Base-by-base conservation (phyloP, 768 basidiomycete genomes). In the Mycena capillaripes region DNA sequence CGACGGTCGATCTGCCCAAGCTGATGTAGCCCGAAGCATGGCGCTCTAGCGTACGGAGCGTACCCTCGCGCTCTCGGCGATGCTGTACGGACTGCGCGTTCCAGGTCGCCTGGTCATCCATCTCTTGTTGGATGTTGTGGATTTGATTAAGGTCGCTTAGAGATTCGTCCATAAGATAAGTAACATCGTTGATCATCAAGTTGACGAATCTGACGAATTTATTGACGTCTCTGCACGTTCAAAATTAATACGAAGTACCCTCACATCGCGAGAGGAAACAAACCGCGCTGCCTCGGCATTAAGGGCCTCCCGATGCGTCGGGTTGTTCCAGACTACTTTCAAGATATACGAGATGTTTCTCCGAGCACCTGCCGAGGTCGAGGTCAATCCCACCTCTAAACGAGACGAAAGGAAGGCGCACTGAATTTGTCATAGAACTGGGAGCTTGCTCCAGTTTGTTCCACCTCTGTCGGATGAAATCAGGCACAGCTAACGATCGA, bases 401-500 rank as follows among this genome's bases (percentile, higher is more conserved):
- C 14, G 63, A 42, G 11, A 19, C 14, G 29, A 53, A 61, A 34
- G 58, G 75, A 68, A 58, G n/a, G 89, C 93, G 74, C 78, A 95
- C 95, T 95, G 78, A 97, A 97, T 91, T 98, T 97, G 81, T 98
- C 97, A 82, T 98, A 99, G 84, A 99, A 99, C 79, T 99, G 97
- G 0, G 97, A 97, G 79, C 97, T 97, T 25, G 97, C 95, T 34
- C 98, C 98, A 0, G 98, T 99, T 76, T 94, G 93, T 81, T 99
- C 98, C 53, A 98, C 97, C 89, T 99, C 97, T 97, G 79, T 8
- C 29, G 16, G 60, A 66, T 34, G 40, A 11, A 61, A 56, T 53
- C 32, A 76, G 52, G 6, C 27, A 23, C 29, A 29, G 10, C 3
- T 27, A 32, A 42, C 23, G 23, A 29, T 16, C 6, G 78, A 16